Base-by-base conservation (phyloP, 2,329 filamentous ascomycete species). In the Pseudocercospora fuligena region DNA sequence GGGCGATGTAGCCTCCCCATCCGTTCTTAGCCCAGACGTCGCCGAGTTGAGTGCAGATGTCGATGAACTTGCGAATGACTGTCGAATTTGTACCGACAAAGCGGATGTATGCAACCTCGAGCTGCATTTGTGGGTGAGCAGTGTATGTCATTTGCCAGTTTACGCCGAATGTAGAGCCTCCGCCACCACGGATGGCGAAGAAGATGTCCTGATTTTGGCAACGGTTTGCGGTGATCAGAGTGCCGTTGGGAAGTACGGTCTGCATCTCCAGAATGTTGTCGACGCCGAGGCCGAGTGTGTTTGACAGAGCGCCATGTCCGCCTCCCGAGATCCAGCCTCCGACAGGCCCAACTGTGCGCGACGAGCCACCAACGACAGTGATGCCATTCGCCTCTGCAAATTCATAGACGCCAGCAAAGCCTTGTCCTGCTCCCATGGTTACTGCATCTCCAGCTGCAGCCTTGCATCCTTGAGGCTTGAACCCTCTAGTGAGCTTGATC, bases 111-210 rank as follows among this genome's bases (percentile, higher is more conserved):
- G 65, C 60, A 33, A 70, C 66, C 49, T 70, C 64, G 31, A 70
- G 40, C 25, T 54, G 23, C 49, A 54, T 29, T 54, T 54, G 49
- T 2, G 49, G 49, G 16, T 54, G 49, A 25, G 49, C 49, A 3
- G 19, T 54, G 49, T 12, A 14, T 25, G 49, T 54, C 49, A 54
- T 54, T 29, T 54, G 19, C 46, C 61, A 25, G 33, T 65, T 69
- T 21, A 74, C 70, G 12, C 70, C 72, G 51, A 69, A 70, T 2
- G 70, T 69, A 19, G 19, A 49, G 74, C 83, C 86, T 16, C 87
- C 86, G 29, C 73, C 73, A 8, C 86, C 87, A 62, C 84, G 84
- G 4, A 88, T 80, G 0, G 83, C 85, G 66, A 78, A 79, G 75
- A 80, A 87, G 11, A 89, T 77, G 64, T 88, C 86, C 0, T 80